Conservation (phyloP, 2,329 filamentous ascomycete species). For the Pseudogymnoascus sp. region DNA sequence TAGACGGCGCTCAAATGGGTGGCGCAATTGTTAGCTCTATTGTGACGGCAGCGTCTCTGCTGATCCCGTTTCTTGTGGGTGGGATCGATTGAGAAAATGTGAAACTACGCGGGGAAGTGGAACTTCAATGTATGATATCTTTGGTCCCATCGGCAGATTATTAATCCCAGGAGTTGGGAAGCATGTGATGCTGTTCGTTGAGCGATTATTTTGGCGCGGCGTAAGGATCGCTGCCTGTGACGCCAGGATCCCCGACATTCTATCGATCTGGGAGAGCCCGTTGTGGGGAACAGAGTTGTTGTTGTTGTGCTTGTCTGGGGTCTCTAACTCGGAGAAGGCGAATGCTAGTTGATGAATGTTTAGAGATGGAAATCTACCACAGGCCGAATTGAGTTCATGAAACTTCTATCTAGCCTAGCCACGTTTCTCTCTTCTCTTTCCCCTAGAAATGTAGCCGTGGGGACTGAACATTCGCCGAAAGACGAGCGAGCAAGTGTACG, state of each 20-base stretch:
- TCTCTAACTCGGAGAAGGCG: neutral
- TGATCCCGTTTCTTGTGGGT: neutral
- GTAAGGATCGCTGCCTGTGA: neutral
- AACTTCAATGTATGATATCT: neutral
- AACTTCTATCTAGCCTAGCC: neutral
- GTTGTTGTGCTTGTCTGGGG: neutral
- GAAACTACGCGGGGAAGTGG: neutral
- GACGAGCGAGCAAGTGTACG: neutral
- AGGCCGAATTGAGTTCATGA: neutral
- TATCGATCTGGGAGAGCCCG: neutral
- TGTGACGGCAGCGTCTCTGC: neutral
- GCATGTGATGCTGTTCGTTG: neutral
- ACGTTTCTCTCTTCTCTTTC: neutral
- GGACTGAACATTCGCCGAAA: neutral
- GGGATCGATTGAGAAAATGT: neutral
- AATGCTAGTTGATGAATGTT: neutral
- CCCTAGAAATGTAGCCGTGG: neutral
- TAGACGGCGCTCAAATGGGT: neutral
- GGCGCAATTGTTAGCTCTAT: neutral
- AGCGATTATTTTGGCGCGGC: neutral
- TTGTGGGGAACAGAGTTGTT: neutral
- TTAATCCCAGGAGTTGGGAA: neutral
- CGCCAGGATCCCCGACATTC: neutral
- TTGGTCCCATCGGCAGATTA: neutral
- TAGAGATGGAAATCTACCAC: neutral